Evolutionary conservation across 371 early-diverging fungal genomes (phyloP), one percentile per base, ranked within the genome.

Genomic region (Mucor saturninus): DNA sequence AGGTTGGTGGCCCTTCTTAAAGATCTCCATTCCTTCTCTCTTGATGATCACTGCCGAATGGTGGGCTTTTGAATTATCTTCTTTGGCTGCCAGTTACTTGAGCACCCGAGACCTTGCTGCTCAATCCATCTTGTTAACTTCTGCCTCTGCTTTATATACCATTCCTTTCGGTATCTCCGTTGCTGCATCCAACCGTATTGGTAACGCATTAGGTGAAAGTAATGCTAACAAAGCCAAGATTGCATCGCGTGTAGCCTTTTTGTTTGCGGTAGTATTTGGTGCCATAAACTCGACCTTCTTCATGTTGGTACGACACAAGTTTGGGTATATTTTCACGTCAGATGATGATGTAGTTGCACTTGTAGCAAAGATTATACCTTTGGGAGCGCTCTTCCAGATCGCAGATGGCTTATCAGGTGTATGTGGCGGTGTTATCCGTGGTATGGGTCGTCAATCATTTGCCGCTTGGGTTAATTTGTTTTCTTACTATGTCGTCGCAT

Each of bases 101-200:
- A 92, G 95, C 26, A 89, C 85, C 13, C 62, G 72, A 5, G 77
- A 85, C 28, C 83, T 97, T 29, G 96, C 95, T 7, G 91, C 95
- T 15, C 95, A 95, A 61, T 85, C 90, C 14, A 83, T 94, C 56
- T 79, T 90, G 13, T 76, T 95, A 31, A 91, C 88, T 42, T 89
- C 91, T 0, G 79, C 81, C 7, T 71, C 85, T 37, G 65, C 92
- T 63, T 74, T 86, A 0, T 94, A 89, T 73, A 89, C 88, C 55
- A 68, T 90, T 46, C 86, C 87, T 8, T 84, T 85, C 57, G 89
- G 89, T 59, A 68, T 92, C 13, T 76, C 86, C 42, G 81, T 95
- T 9, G 91, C 91, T 8, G 80, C 87, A 0, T 85, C 89, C 38
- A 93, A 90, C 39, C 84, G 91, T 2, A 86, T 93, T 26, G 95